Percentiles rank a stretch among this genome's conserved stretches.
phyloP scores from a whole-genome alignment of 169 alveolate genomes.

The Eimeria necatrix region DNA sequence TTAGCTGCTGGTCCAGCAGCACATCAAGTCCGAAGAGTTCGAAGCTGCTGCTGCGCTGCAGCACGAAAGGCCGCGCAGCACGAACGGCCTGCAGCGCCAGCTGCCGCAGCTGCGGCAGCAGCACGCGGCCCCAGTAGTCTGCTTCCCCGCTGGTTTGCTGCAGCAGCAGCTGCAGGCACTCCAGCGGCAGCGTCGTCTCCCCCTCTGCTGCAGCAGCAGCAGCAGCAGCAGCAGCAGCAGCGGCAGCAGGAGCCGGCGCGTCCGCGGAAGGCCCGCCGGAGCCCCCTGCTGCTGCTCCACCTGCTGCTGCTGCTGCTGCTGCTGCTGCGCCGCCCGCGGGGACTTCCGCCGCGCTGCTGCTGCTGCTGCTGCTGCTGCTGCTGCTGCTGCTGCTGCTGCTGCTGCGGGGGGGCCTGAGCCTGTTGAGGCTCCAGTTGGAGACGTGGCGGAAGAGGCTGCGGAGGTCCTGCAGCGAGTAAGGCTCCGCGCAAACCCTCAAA shows the following conservation, averaged over 20 bases:
- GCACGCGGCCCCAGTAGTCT: not conserved
- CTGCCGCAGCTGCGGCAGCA: slow-evolving; percentile 31
- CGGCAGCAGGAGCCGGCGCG: not conserved
- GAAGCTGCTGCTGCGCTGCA: slow-evolving; percentile 88
- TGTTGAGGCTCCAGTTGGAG: slow-evolving; percentile 74
- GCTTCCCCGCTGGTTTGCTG: not conserved
- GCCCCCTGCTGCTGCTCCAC: not conserved
- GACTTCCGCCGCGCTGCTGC: too few relatives aligned
- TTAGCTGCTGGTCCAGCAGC: slow-evolving; percentile 93
- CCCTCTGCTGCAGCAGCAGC: not conserved
- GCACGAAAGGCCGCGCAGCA: slow-evolving; percentile 82
- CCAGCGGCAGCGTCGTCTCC: slow-evolving; percentile 1
- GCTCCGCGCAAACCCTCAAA: slow-evolving; percentile 94
- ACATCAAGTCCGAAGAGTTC: slow-evolving; percentile 97
- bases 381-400: not conserved
- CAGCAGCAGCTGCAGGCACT: slow-evolving; percentile 10
- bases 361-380: slow-evolving; percentile 19
- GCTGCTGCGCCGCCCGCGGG: too few relatives aligned
- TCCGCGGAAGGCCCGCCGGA: not conserved
- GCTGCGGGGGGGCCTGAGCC: not conserved
- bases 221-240: not conserved
- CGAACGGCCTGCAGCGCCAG: slow-evolving; percentile 69
- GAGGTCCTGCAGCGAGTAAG: slow-evolving; percentile 80
- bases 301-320: not conserved
- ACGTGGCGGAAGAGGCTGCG: slow-evolving; percentile 48